Base-by-base conservation (phyloP, 2,329 filamentous ascomycete genomes). In the Stagonosporopsis tanaceti region DNA sequence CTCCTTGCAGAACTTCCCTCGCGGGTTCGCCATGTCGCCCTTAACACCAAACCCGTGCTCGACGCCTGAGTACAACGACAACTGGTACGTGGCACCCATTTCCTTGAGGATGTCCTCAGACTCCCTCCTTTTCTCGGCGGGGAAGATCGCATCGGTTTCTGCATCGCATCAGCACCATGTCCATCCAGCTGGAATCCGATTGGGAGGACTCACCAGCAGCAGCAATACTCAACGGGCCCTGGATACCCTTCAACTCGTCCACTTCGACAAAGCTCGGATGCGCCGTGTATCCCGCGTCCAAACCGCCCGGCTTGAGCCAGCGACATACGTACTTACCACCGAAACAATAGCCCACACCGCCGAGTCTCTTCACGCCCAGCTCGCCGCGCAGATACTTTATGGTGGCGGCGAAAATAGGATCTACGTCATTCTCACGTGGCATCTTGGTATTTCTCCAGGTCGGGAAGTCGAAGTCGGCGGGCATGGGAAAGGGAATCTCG, bases 1-100 rank as follows among this genome's bases (percentile, higher is more conserved):
- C 78, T 96, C 90, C 83, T 92, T 93, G 35, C 90, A 88, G 67
- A 84, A 94, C 74, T 84, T 87, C 69, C 85, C 75, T 42, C 79
- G 62, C 73, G 82, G 83, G 61, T 87, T 82, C 59, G 69, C 82
- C 30, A 83, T 57, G 71, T 95, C 89, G 27, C 81, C 82, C 53
- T 91, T 85, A 2, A 93, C 87, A 8, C 87, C 82, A 68, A 95
- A 96, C 0, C 92, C 92, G 75, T 96, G 92, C 53, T 78, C 76
- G 28, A 91, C 87, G 52, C 86, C 86, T 2, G 85, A 87, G 81
- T 85, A 95, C 8, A 96, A 80, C 74, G 84, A 91, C 74, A 95
- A 89, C 78, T 96, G 91, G 78, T 90, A 95, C 22, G 85, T 85
- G 7, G 81, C 75, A 2, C 76, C 77, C 27, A 81, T 82, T 50